These are phyloP conservation scores for Prinsepia uniflora DNA, from an alignment of 306 rosid species.

Conservation along the genomic window DNA sequence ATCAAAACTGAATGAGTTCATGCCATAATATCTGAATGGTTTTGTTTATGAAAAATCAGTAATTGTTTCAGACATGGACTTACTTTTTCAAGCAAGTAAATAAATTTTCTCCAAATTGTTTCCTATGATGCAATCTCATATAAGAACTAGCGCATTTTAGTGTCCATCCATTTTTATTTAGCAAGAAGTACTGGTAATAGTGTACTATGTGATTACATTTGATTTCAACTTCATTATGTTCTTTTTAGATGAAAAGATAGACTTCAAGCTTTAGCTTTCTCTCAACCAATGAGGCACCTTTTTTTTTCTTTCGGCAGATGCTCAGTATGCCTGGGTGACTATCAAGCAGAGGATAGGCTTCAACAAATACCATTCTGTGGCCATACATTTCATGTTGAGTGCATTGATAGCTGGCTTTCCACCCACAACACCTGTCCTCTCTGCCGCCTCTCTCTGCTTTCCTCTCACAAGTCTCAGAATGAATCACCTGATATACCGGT, in stretches of 20 bases:
- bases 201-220: too few relatives aligned
- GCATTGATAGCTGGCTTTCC: constrained; percentile 90
- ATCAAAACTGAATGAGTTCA: too few relatives aligned
- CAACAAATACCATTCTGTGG: constrained; percentile 86
- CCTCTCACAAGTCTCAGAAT: constrained; percentile 40
- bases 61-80: background rate
- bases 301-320: constrained; percentile 52
- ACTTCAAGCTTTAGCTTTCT: background rate
- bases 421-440: constrained; percentile 84
- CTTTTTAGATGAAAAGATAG: background rate
- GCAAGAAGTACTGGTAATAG: background rate
- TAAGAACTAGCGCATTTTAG: background rate
- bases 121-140: background rate
- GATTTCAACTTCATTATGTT: background rate
- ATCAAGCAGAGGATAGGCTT: constrained; percentile 75
- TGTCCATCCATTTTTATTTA: background rate
- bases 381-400: constrained; percentile 76
- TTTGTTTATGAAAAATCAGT: background rate
- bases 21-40: background rate
- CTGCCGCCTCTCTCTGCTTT: constrained; percentile 72
- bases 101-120: background rate
- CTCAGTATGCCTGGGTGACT: constrained; percentile 81
- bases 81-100: background rate
- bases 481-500: constrained; percentile 34
- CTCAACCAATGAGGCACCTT: background rate